These are phyloP conservation scores for Teratosphaeria gauchensis DNA, from an alignment of 2,329 filamentous ascomycete genomes.

Conservation along the genomic window DNA sequence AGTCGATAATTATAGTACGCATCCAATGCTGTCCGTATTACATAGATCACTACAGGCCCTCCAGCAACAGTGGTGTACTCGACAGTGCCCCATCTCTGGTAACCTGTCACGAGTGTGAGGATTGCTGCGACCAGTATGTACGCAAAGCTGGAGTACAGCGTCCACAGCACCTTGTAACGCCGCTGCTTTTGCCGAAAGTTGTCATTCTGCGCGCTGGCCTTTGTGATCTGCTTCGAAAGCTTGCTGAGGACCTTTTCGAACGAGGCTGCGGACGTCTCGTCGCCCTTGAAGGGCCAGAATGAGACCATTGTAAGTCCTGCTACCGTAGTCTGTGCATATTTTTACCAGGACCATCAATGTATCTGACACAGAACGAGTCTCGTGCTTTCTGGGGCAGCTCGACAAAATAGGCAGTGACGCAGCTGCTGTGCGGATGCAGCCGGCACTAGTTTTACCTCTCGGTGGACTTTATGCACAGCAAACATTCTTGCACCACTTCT, in stretches of 20 bases:
- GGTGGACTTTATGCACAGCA: not conserved
- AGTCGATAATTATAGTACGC: constrained; percentile 75
- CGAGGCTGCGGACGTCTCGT: constrained; percentile 72
- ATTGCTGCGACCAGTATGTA: constrained; percentile 83
- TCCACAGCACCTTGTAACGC: constrained; percentile 75
- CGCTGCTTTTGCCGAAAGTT: constrained; percentile 60
- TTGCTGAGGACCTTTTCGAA: constrained; percentile 86
- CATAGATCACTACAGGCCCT: constrained; percentile 65
- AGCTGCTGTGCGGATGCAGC: not conserved
- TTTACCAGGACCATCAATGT: not conserved
- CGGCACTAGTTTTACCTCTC: not conserved
- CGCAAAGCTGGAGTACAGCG: constrained; percentile 79
- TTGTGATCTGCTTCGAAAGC: constrained; percentile 72
- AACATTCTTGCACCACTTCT: not conserved
- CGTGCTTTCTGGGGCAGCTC: not conserved
- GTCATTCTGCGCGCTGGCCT: constrained; percentile 65
- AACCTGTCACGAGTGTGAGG: constrained; percentile 73
- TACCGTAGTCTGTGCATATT: not conserved
- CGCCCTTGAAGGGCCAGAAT: constrained; percentile 83
- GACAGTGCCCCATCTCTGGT: constrained; percentile 61
- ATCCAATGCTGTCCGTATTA: constrained; percentile 55
- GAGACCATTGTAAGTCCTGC: constrained; percentile 55
- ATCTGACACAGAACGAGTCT: not conserved
- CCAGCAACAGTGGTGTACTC: constrained; percentile 74
- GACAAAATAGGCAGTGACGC: not conserved